Evolutionary conservation across 805 yeast species (phyloP), one percentile per base, ranked within the genome.

Genomic region (Metschnikowia baotianmanensis): DNA sequence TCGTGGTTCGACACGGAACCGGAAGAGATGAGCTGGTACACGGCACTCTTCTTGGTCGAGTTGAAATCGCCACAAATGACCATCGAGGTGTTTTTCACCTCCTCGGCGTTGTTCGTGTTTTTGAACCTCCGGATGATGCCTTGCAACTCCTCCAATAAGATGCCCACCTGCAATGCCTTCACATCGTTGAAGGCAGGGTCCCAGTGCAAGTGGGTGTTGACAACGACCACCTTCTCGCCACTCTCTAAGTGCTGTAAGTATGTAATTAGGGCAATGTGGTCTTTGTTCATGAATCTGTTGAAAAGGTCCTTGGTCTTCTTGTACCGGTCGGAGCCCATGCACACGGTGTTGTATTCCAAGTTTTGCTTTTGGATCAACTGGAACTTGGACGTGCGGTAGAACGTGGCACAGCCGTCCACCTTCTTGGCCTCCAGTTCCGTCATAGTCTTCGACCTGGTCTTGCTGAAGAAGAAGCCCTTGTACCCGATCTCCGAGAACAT

Each of bases 381-480:
- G 63, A 91, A 88, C 57, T 83, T 81, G 34, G 72, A 64, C 24
- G 77, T 69, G 55, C 78, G 83, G 70, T 76, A 93, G 59, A 91
- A 91, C 1, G 90, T 81, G n/a, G 97, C 97, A 74, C 99, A 93
- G 10, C 99, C 99, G 62, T 93, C 99, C 34, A 93, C 99, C 56
- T 85, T 86, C 62, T 83, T 83, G 19, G 95, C 82, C 51, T 87
- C 96, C 44, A 67, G 70, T 45, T 81, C 83, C 46, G 73, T 67
- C 95, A 88, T 86, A 9, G 97, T 89, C 65, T 86, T 86, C 1
- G 96, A 90, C 59, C 99, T 77, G 19, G 95, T 85, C 65, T 93
- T 93, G 40, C 84, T 85, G 64, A 82, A 86, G 67, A 88, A 90
- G 19, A 79, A 63, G 26, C 95, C 90, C 51, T 78, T 76, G 65